Base-by-base conservation (phyloP, 176 grass and related monocot genomes). In the Pontederia crassipes region DNA sequence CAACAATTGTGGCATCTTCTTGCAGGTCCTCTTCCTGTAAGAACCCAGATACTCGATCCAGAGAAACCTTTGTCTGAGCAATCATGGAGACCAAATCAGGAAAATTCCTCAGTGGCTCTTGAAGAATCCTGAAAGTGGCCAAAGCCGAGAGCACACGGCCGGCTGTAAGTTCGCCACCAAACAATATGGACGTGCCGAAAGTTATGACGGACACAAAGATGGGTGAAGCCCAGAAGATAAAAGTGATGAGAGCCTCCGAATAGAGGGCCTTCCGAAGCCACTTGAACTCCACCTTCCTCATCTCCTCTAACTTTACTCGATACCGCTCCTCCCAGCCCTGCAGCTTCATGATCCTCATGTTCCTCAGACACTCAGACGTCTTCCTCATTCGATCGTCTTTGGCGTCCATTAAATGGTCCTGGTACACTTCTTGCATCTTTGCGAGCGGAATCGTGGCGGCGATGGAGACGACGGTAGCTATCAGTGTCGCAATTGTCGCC, bases 1-100 rank as follows among this genome's bases (percentile, higher is more conserved):
- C 76, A 52, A 28, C 85, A 64, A 84, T 83, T 28, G 79, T 88
- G 11, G 66, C 83, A 62, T 83, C 87, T 1, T 87, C 70, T 24
- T 29, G 79, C 45, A 88, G 76, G 60, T 91, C 92, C 10, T 97
- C 87, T 52, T 97, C 87, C 14, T 65, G 28, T 0, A 97, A 74
- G 71, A 97, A 97, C 58, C 56, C 62, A 10, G 66, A 79, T 49
- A 91, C 65, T 11, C 87, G 75, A 48, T 91, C 87, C 9, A 97
- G 64, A 8, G 87, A 90, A 40, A 97, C 87, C 78, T 97, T 97
- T 14, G 81, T 77, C 56, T 91, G 92, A 74, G 90, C 87, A 70
- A 97, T 80, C 45, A 91, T 57, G 17, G 87, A 88, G n/a, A 97
- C 35, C 32, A 77, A 73, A 66, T 97, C 92, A 45, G 87, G 87